phyloP scores from a whole-genome alignment of 1,139 yeast species.

The Wickerhamomyces sp. region DNA sequence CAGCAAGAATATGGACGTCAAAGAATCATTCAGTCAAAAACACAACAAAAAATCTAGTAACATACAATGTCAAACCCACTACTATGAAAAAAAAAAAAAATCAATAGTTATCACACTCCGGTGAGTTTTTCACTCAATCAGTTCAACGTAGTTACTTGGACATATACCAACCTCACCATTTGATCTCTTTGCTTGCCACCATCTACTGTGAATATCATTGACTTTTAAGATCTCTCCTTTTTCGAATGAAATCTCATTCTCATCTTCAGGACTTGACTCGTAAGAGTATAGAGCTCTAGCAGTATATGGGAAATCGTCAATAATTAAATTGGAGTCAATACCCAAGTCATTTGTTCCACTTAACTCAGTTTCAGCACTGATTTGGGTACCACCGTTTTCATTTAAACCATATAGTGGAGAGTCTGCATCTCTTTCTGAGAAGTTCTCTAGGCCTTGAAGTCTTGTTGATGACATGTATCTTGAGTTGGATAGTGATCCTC shows the following conservation, averaged over 20 bases:
- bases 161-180: slow-evolving; percentile 95
- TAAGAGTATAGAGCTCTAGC: slow-evolving; percentile 87
- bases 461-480: slow-evolving; percentile 33
- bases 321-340: slow-evolving; percentile 13
- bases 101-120: no score
- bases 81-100: no score
- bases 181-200: slow-evolving; percentile 96
- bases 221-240: slow-evolving; percentile 90
- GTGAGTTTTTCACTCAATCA: slow-evolving; percentile 40
- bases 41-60: no score
- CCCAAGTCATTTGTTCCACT: slow-evolving; percentile 10
- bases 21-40: no score
- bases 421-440: slow-evolving; percentile 19
- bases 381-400: slow-evolving; percentile 25
- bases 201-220: slow-evolving; percentile 89
- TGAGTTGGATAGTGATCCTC: slow-evolving; percentile 19
- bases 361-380: slow-evolving; percentile 13
- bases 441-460: slow-evolving; percentile 33
- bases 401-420: slow-evolving; percentile 27
- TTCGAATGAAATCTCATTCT: slow-evolving; percentile 83
- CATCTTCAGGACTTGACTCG: slow-evolving; percentile 91
- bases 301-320: slow-evolving; percentile 64
- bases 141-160: slow-evolving; percentile 88
- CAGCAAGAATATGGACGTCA: no score
- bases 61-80: no score